Percentiles rank a stretch among this genome's conserved stretches.
Evolutionary conservation across 306 rosid genomes (phyloP).

Genomic region (Quercus variabilis): DNA sequence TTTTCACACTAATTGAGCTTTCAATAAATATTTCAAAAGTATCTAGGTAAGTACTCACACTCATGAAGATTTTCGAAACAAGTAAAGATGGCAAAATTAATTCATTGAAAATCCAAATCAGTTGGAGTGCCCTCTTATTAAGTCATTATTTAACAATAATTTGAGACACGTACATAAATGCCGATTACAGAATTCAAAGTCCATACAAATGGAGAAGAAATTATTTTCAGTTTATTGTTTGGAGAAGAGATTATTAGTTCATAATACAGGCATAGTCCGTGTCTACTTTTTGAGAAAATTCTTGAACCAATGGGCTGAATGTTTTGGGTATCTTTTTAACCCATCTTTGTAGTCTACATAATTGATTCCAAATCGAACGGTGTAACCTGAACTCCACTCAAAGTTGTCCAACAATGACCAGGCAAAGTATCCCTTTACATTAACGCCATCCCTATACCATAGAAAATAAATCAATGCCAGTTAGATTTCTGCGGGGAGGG

Average conservation of each 20-base stretch:
- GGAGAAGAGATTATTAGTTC: too few species aligned
- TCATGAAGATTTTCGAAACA: too few species aligned
- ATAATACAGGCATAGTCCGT: too few species aligned
- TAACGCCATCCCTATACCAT: constrained; percentile 47
- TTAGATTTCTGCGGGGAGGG: background rate
- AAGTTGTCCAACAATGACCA: constrained; percentile 73
- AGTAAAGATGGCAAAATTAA: too few species aligned
- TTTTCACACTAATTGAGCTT: too few species aligned
- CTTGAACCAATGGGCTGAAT: constrained; percentile 33
- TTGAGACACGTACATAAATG: background rate
- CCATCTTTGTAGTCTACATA: constrained; percentile 57
- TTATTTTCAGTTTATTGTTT: background rate
- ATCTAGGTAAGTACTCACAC: too few species aligned
- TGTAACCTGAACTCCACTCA: constrained; percentile 56
- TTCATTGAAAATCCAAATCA: too few species aligned
- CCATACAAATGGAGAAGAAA: background rate
- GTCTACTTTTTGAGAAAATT: too few species aligned
- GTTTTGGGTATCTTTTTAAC: constrained; percentile 40
- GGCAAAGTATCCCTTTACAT: constrained; percentile 65
- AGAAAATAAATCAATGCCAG: background rate
- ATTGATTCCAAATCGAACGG: constrained; percentile 54
- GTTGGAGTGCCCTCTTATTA: background rate
- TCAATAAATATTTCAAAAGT: background rate
- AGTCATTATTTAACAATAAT: background rate
- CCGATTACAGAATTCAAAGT: background rate